phyloP scores from a whole-genome alignment of 768 basidiomycete genomes.

The Tricholoma sp. region DNA sequence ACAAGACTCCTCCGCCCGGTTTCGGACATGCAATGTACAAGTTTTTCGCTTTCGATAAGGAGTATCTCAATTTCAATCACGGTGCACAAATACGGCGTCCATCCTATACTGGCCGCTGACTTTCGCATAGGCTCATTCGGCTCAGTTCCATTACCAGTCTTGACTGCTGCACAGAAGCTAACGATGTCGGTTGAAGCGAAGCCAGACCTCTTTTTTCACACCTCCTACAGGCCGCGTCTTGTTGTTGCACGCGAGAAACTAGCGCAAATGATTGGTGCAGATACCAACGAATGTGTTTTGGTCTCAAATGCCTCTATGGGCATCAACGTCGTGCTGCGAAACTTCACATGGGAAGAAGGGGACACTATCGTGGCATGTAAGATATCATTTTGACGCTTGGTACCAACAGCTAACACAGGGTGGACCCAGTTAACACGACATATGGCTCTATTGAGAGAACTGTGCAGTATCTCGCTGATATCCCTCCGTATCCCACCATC shows the following conservation, averaged over 20 bases:
- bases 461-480: slow-evolving; percentile 51
- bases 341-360: slow-evolving; percentile 54
- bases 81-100: slow-evolving; percentile 33
- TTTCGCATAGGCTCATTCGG: slow-evolving; percentile 42
- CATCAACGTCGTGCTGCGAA: slow-evolving; percentile 54
- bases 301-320: slow-evolving; percentile 54
- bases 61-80: slow-evolving; percentile 61
- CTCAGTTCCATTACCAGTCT: slow-evolving; percentile 41
- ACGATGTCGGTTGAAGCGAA: slow-evolving; percentile 37
- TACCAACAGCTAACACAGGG: not conserved
- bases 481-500: slow-evolving; percentile 45
- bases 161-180: slow-evolving; percentile 31
- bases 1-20: slow-evolving; percentile 23
- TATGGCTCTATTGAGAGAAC: slow-evolving; percentile 53
- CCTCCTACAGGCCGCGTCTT: slow-evolving; percentile 24
- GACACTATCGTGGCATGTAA: slow-evolving; percentile 58
- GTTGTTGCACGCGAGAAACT: slow-evolving; percentile 35
- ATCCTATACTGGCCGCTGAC: slow-evolving; percentile 18
- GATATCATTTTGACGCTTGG: not conserved
- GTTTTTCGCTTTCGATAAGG: slow-evolving; percentile 52
- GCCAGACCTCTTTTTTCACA: slow-evolving; percentile 43
- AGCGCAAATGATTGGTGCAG: slow-evolving; percentile 42
- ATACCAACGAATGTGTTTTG: slow-evolving; percentile 41
- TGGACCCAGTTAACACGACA: slow-evolving; percentile 9
- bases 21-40: slow-evolving; percentile 55